These are phyloP conservation scores for Entamoeba invadens DNA, from an alignment of 208 protist genomes.

Conservation along the genomic window DNA sequence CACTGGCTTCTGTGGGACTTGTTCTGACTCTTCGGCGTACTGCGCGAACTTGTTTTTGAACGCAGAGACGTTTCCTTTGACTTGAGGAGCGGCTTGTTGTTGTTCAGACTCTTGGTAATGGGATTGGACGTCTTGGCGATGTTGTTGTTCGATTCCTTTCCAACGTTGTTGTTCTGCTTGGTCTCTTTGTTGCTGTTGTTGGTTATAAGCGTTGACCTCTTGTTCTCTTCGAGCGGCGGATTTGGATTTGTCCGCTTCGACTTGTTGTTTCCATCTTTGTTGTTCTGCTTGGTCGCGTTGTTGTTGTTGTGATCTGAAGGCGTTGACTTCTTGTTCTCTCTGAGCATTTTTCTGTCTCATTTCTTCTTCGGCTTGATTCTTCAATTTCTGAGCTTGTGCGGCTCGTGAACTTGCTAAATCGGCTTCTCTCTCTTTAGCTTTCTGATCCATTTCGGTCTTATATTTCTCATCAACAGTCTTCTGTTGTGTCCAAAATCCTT, in stretches of 20 bases:
- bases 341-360: neutral
- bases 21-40: neutral
- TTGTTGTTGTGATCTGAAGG: neutral
- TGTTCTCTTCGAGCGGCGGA: no score
- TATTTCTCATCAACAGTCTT: neutral
- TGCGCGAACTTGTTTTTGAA: neutral
- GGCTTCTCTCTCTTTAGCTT: neutral
- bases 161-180: neutral
- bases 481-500: neutral
- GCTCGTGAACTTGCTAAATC: neutral
- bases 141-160: neutral
- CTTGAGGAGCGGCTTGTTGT: neutral
- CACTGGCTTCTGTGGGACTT: neutral
- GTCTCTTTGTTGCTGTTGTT: neutral
- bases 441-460: neutral
- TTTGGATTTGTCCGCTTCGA: no score
- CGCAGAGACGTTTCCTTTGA: neutral
- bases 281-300: neutral
- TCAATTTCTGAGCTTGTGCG: neutral
- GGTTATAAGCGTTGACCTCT: neutral
- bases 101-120: neutral
- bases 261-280: neutral
- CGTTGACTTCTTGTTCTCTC: neutral
- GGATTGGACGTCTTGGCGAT: neutral
- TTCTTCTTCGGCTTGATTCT: neutral